phyloP scores from a whole-genome alignment of 2,329 filamentous ascomycete species.

The Trichoderma simmonsii region DNA sequence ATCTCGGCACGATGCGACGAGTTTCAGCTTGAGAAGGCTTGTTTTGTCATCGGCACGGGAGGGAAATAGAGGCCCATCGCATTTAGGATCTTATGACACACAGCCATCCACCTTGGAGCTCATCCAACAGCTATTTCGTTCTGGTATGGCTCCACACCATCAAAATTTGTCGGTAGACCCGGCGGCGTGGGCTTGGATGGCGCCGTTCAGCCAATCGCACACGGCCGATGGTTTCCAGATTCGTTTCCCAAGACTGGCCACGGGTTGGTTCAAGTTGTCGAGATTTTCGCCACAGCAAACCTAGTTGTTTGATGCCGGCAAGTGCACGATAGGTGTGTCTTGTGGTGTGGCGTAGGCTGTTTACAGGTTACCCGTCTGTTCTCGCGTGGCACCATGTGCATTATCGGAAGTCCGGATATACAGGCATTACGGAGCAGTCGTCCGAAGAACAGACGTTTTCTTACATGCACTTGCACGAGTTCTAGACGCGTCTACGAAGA shows the following conservation, averaged over 20 bases:
- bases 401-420: background rate
- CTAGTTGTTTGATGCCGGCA: background rate
- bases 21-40: background rate
- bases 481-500: background rate
- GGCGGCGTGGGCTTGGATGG: background rate
- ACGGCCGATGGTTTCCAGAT: background rate
- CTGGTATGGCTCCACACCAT: background rate
- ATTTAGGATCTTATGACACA: background rate
- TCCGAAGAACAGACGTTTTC: background rate
- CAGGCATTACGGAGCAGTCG: background rate
- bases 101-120: background rate
- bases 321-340: background rate
- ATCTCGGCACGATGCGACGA: background rate
- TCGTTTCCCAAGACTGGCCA: background rate
- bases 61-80: background rate
- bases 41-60: background rate
- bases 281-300: slow-evolving; percentile 7
- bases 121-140: background rate
- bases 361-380: background rate
- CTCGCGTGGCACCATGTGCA: background rate
- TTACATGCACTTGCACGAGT: background rate
- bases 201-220: background rate
- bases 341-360: background rate
- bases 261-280: background rate
- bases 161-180: slow-evolving; percentile 11